Evolutionary conservation across 441 rosid species (phyloP).

Genomic region (Pelargonium citronellum): DNA sequence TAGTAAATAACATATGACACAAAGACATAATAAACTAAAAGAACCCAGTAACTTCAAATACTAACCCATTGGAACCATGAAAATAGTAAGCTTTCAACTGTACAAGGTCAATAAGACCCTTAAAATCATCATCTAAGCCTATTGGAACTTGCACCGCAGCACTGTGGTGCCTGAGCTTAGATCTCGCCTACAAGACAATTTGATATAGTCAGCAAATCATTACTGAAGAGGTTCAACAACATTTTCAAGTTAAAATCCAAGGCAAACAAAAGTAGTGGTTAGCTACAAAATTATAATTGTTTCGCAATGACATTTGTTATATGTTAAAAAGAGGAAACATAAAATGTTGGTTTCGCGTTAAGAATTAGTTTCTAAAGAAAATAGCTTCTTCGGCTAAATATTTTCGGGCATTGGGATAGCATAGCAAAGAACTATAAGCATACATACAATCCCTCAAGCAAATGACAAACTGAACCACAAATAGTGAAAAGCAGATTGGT

Average conservation of each 20-base stretch:
- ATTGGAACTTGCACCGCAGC: slow-evolving; percentile 95
- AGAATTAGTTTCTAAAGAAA: no score
- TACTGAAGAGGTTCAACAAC: background rate
- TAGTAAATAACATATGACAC: slow-evolving; percentile 3
- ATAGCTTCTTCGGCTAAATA: no score
- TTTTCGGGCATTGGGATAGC: no score
- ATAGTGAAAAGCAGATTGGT: background rate
- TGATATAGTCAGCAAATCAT: slow-evolving; percentile 10
- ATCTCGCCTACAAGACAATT: slow-evolving; percentile 55
- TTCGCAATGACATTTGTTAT: background rate
- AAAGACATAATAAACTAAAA: slow-evolving; percentile 7
- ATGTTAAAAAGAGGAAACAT: background rate
- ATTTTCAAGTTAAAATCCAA: background rate
- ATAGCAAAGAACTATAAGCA: no score
- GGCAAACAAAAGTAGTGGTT: background rate
- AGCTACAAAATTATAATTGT: background rate
- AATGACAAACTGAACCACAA: background rate
- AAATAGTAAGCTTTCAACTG: slow-evolving; percentile 57
- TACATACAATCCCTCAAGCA: background rate
- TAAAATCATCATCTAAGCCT: slow-evolving; percentile 78
- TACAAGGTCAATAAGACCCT: slow-evolving; percentile 88
- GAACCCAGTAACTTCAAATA: slow-evolving; percentile 17
- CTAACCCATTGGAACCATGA: slow-evolving; percentile 83
- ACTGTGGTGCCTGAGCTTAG: slow-evolving; percentile 85
- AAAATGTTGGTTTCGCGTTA: no score